Percentiles rank a stretch among this genome's conserved stretches.
Evolutionary conservation across 768 basidiomycete genomes (phyloP).

Genomic region (Amanita inopinata): DNA sequence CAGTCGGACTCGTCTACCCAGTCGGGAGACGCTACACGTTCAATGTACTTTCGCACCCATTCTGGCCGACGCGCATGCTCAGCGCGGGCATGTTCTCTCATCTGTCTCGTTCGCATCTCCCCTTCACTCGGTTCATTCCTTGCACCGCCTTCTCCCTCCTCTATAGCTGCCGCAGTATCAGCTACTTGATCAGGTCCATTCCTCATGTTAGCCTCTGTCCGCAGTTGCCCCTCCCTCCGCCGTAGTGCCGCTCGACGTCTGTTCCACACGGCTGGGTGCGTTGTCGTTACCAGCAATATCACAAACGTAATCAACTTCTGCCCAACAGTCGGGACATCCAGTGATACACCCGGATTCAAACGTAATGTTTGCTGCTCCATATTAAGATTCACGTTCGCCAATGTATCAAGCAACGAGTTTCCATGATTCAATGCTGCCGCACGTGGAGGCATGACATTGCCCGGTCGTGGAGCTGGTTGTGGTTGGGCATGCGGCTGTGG

Average conservation of each 20-base stretch:
- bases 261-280: constrained; percentile 72
- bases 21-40: constrained; percentile 51
- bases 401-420: constrained; percentile 31
- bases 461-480: not conserved
- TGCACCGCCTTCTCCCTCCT: too few species aligned
- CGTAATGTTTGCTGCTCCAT: constrained; percentile 43
- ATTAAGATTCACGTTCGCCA: constrained; percentile 50
- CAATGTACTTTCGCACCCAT: constrained; percentile 60
- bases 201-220: constrained; percentile 51
- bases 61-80: constrained; percentile 41
- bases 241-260: constrained; percentile 48
- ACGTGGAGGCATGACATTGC: constrained; percentile 1
- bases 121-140: constrained; percentile 20
- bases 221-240: constrained; percentile 53
- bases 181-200: constrained; percentile 20
- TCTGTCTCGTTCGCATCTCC: constrained; percentile 22
- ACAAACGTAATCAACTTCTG: constrained; percentile 47
- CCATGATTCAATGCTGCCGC: constrained; percentile 20
- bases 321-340: constrained; percentile 35
- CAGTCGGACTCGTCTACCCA: constrained; percentile 61
- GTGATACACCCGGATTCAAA: constrained; percentile 18
- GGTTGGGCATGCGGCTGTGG: constrained; percentile 6
- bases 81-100: constrained; percentile 34
- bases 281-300: constrained; percentile 44
- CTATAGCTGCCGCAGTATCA: too few species aligned